Base-by-base conservation (phyloP, 2,329 filamentous ascomycete species). In the Drechslerella stenobrocha region DNA sequence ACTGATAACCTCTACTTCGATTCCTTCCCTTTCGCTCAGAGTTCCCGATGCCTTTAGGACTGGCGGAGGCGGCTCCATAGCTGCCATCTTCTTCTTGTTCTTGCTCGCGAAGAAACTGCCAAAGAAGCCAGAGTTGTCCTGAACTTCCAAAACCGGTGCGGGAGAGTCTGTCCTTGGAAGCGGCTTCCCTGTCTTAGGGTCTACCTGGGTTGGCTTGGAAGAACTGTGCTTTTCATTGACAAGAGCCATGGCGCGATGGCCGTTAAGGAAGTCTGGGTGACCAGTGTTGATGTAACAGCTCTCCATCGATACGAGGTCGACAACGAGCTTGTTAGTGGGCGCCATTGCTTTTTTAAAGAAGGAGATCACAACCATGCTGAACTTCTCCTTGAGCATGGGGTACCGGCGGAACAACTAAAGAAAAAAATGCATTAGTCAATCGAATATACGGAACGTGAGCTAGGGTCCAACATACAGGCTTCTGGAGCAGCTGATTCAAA, bases 61-160 rank as follows among this genome's bases (percentile, higher is more conserved):
- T 26, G 93, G 84, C 70, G 93, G 93, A 35, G 93, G 93, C 11
- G 93, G 82, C 77, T 98, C 93, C 93, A 98, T 98, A 47, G 92
- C 91, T n/a, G 93, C 93, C 79, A 95, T 95, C 87, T 96, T 97
- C 84, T 98, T 98, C 86, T 97, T 98, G 81, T 97, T 98, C 84
- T 97, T 98, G 75, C 89, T 91, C 8, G 93, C 90, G 76, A 96
- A 98, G 83, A 98, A 98, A 75, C 89, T 95, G 73, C 93, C 93
- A 74, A 98, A 98, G 83, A 98, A 98, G 34, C 92, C 90, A 66
- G 82, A 80, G 75, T 89, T 89, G 55, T 77, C 77, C 24, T 78
- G 80, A 78, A 40, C 75, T 72, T 42, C 84, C 79, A 51, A 78
- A 75, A 55, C 85, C 90, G 79, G 35, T 86, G 87, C 5, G 90